Evolutionary conservation across 371 early-diverging fungal species (phyloP).

Genomic region (Saksenaea vasiformis): DNA sequence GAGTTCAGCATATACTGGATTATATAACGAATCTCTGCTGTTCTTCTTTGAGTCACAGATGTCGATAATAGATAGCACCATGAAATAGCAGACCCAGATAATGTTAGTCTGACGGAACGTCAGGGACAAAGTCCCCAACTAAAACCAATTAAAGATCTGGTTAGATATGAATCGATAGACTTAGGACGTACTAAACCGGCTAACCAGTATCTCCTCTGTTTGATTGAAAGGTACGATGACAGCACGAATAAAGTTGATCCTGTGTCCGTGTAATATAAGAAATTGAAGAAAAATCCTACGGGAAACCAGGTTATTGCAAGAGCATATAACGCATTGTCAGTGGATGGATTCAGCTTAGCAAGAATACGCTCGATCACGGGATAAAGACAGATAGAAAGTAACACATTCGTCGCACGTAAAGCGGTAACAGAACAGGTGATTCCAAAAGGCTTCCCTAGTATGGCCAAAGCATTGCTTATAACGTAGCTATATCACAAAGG

Average conservation of each 20-base stretch:
- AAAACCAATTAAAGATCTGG: neutral
- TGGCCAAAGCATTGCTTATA: constrained; percentile 39
- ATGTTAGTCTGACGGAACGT: constrained; percentile 93
- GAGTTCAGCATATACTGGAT: constrained; percentile 14
- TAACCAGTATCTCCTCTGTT: constrained; percentile 41
- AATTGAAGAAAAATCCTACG: constrained; percentile 78
- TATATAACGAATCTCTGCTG: neutral
- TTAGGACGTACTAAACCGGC: constrained; percentile 58
- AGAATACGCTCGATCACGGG: constrained; percentile 44
- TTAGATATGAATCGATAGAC: neutral
- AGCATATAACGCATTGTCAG: constrained; percentile 40
- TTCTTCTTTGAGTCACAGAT: constrained; percentile 15
- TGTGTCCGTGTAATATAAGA: constrained; percentile 92
- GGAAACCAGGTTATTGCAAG: constrained; percentile 76
- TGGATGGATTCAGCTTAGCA: constrained; percentile 32
- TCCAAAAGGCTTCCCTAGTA: neutral
- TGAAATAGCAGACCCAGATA: constrained; percentile 75
- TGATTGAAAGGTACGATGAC: constrained; percentile 60
- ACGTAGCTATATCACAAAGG: constrained; percentile 32
- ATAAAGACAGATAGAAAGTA: constrained; percentile 54
- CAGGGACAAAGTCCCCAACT: constrained; percentile 63
- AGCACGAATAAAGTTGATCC: constrained; percentile 83
- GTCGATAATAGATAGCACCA: constrained; percentile 44
- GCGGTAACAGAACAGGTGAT: neutral
- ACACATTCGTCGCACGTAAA: constrained; percentile 59